A percentile compares a stretch with the other conserved stretches of the same genome.
phyloP scores from a whole-genome alignment of 2,329 filamentous ascomycete species.

The Paraphoma chrysanthemicola region DNA sequence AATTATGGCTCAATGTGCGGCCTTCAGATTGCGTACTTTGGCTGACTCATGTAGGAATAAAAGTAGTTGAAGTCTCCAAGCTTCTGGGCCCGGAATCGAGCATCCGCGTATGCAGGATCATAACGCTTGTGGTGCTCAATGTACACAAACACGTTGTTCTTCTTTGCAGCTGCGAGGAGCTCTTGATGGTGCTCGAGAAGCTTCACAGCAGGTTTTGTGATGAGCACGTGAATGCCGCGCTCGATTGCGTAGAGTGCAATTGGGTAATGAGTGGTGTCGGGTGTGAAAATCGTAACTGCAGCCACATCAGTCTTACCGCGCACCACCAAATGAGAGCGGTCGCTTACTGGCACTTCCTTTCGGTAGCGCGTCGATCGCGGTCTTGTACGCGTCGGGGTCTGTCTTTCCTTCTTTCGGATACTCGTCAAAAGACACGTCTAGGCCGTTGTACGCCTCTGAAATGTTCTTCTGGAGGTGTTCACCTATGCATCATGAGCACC shows the following conservation, averaged over 20 bases:
- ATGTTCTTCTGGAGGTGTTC: slow-evolving; percentile 90
- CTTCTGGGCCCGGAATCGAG: slow-evolving; percentile 74
- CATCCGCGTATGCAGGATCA: slow-evolving; percentile 91
- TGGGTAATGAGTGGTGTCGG: slow-evolving; percentile 89
- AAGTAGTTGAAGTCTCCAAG: slow-evolving; percentile 98
- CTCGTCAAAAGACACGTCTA: slow-evolving; percentile 86
- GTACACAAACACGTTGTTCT: slow-evolving; percentile 85
- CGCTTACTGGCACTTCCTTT: slow-evolving; percentile 74
- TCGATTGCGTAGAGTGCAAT: slow-evolving; percentile 93
- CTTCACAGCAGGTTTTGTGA: slow-evolving; percentile 94
- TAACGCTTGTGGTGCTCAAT: slow-evolving; percentile 97
- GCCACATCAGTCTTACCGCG: neutral
- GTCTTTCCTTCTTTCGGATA: slow-evolving; percentile 76
- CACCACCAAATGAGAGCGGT: neutral
- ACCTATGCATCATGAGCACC: slow-evolving; percentile 57
- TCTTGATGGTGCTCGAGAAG: slow-evolving; percentile 78
- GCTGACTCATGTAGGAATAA: slow-evolving; percentile 94
- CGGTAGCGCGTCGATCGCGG: slow-evolving; percentile 81
- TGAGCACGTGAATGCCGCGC: slow-evolving; percentile 84
- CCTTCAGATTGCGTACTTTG: slow-evolving; percentile 53
- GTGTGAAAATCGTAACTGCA: slow-evolving; percentile 86
- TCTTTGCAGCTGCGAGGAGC: slow-evolving; percentile 74
- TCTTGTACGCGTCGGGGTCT: slow-evolving; percentile 85
- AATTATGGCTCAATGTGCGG: slow-evolving; percentile 48
- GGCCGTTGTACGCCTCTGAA: slow-evolving; percentile 81